These are phyloP conservation scores for Fusarium sp. DNA, from an alignment of 2,329 filamentous ascomycete species.

Conservation along the genomic window DNA sequence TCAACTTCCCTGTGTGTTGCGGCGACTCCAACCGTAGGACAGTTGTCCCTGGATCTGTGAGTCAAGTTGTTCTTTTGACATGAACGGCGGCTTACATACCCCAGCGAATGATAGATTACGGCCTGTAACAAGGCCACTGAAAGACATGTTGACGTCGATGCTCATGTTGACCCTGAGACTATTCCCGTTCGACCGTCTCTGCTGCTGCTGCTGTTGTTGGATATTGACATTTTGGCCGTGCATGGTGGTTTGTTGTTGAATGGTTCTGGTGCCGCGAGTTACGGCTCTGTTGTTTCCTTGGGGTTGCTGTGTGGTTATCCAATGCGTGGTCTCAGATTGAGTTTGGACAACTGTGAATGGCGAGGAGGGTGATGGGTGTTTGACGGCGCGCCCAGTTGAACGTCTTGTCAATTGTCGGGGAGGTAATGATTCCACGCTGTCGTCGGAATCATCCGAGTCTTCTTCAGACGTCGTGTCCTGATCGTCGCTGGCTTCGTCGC, in stretches of 20 bases:
- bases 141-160: constrained; percentile 37
- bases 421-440: constrained; percentile 23
- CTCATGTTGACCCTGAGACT: constrained; percentile 42
- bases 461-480: constrained; percentile 22
- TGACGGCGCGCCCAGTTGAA: constrained; percentile 9
- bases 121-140: constrained; percentile 40
- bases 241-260: constrained; percentile 36
- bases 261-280: constrained; percentile 30
- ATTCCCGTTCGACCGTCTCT: constrained; percentile 24
- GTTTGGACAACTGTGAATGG: constrained; percentile 33
- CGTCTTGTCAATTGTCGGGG: constrained; percentile 25
- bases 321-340: constrained; percentile 35
- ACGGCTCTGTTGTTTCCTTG: constrained; percentile 21
- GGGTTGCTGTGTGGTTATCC: constrained; percentile 32
- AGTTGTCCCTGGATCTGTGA: constrained; percentile 34
- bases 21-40: constrained; percentile 41
- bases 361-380: constrained; percentile 2
- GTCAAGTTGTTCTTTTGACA: background rate
- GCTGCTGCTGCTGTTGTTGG: background rate
- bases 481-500: constrained; percentile 18
- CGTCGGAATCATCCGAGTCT: constrained; percentile 28
- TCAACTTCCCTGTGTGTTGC: constrained; percentile 23
- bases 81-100: constrained; percentile 20
- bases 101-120: constrained; percentile 39
- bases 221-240: constrained; percentile 25